Percentiles rank a stretch among this genome's conserved stretches.
phyloP scores from a whole-genome alignment of 148 eudicot species.

The Bassia scoparia region DNA sequence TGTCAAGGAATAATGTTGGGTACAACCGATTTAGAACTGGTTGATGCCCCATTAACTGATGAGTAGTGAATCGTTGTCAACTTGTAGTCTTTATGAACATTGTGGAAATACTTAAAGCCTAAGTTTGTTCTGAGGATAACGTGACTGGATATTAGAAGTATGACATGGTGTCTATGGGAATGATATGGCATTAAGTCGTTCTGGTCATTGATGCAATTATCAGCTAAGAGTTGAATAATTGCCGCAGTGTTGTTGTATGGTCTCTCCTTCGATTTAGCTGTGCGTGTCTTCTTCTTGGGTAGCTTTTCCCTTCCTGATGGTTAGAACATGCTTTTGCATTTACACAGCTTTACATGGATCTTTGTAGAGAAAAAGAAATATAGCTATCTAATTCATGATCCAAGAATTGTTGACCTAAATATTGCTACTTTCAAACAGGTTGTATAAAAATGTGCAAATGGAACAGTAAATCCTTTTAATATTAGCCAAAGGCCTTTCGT shows the following conservation, averaged over 20 bases:
- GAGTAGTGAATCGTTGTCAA: conserved; percentile 88
- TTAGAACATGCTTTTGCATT: conserved; percentile 26
- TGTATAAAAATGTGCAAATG: neutral
- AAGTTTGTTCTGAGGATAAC: conserved; percentile 90
- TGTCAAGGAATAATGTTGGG: conserved; percentile 99
- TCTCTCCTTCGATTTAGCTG: conserved; percentile 84
- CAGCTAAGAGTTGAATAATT: conserved; percentile 79
- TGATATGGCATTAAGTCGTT: conserved; percentile 82
- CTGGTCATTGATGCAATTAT: conserved; percentile 81
- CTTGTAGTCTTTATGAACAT: conserved; percentile 84
- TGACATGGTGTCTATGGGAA: conserved; percentile 69
- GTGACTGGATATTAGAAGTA: conserved; percentile 80
- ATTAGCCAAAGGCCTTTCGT: neutral
- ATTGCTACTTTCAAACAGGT: neutral
- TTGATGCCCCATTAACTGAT: conserved; percentile 63
- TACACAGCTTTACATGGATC: neutral
- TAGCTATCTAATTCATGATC: neutral
- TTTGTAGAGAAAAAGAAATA: neutral
- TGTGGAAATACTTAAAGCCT: conserved; percentile 75
- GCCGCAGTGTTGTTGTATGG: conserved; percentile 96
- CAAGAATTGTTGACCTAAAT: neutral
- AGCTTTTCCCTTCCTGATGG: conserved; percentile 72
- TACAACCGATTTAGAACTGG: conserved; percentile 74
- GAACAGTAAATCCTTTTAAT: neutral
- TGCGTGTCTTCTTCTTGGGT: conserved; percentile 95